A percentile compares a stretch with the other conserved stretches of the same genome.
These are phyloP conservation scores for Trichoderma sp. DNA, from an alignment of 2,329 filamentous ascomycete genomes.

Conservation along the genomic window DNA sequence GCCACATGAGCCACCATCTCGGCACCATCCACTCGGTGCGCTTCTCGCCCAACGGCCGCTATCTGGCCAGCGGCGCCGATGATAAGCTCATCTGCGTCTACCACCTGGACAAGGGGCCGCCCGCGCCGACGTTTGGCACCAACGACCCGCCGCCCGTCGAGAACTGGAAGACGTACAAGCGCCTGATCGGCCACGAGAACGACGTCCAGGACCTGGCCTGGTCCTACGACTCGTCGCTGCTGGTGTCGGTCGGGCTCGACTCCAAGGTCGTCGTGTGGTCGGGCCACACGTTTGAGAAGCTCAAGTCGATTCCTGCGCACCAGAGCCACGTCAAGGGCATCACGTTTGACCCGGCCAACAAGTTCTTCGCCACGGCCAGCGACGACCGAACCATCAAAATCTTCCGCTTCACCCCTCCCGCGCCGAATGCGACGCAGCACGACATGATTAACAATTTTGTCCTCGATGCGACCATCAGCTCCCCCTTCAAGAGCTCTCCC, in stretches of 20 bases:
- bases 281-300: slow-evolving; percentile 94
- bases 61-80: slow-evolving; percentile 94
- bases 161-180: slow-evolving; percentile 95
- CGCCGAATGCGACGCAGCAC: slow-evolving; percentile 87
- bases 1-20: slow-evolving; percentile 97
- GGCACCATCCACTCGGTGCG: slow-evolving; percentile 96
- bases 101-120: slow-evolving; percentile 79
- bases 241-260: slow-evolving; percentile 94
- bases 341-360: slow-evolving; percentile 97
- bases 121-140: slow-evolving; percentile 79
- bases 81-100: slow-evolving; percentile 99
- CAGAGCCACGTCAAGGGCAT: slow-evolving; percentile 99
- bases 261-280: slow-evolving; percentile 99
- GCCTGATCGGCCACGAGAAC: slow-evolving; percentile 95
- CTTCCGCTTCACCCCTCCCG: slow-evolving; percentile 88
- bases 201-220: slow-evolving; percentile 97
- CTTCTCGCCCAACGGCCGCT: slow-evolving; percentile 93
- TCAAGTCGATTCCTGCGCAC: slow-evolving; percentile 90
- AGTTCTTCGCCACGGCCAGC: slow-evolving; percentile 97
- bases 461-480: slow-evolving; percentile 85
- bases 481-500: slow-evolving; percentile 87
- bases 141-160: slow-evolving; percentile 92
- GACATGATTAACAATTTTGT: slow-evolving; percentile 97
- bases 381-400: slow-evolving; percentile 97
- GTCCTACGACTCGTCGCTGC: slow-evolving; percentile 92